Evolutionary conservation across 2,329 filamentous ascomycete genomes (phyloP).

Genomic region (Aspergillus fischeri): DNA sequence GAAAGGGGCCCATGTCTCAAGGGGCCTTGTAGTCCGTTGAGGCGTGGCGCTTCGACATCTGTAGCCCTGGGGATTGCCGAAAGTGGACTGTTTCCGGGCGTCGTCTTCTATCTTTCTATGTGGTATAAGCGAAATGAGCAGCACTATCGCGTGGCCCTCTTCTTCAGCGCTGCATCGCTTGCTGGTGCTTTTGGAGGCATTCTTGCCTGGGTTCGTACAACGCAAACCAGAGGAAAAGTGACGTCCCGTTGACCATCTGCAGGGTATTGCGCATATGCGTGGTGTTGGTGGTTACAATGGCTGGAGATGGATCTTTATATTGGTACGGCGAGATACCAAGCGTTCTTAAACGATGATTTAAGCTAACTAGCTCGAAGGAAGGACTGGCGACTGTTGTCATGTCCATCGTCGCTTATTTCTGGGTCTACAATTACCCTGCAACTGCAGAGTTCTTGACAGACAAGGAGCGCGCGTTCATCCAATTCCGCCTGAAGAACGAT

Average conservation of each 20-base stretch:
- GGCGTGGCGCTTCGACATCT: not conserved
- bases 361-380: constrained; percentile 43
- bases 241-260: constrained; percentile 12
- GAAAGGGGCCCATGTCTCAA: not conserved
- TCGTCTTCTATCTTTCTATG: constrained; percentile 58
- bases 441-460: constrained; percentile 39
- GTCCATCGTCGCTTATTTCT: constrained; percentile 34
- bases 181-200: constrained; percentile 60
- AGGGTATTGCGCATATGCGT: constrained; percentile 47
- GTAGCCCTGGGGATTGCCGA: constrained; percentile 50
- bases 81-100: constrained; percentile 51
- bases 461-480: constrained; percentile 56
- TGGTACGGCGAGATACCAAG: constrained; percentile 31
- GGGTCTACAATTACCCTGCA: constrained; percentile 40
- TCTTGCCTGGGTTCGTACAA: constrained; percentile 45
- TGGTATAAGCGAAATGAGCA: constrained; percentile 60
- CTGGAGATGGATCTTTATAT: constrained; percentile 65
- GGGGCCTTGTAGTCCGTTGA: not conserved
- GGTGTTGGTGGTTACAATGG: constrained; percentile 46
- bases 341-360: not conserved
- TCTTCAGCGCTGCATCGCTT: constrained; percentile 56
- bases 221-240: not conserved
- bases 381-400: constrained; percentile 65
- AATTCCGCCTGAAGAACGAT: constrained; percentile 61
- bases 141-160: constrained; percentile 56